phyloP scores from a whole-genome alignment of 805 yeast species.

The Pichia manshurica region DNA sequence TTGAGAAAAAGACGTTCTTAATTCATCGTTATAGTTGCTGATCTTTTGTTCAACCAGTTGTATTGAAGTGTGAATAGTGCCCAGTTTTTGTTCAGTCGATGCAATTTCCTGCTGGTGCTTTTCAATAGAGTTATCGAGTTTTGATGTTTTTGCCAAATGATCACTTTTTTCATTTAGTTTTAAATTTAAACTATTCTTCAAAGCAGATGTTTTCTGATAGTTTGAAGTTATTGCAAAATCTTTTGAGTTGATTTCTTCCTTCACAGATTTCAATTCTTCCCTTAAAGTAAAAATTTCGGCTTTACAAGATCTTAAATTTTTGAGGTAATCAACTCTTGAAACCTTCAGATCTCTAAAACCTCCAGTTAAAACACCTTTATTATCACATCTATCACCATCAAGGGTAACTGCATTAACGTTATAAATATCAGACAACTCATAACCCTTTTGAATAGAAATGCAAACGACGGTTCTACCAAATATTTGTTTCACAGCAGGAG shows the following conservation, averaged over 20 bases:
- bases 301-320: conserved; percentile 47
- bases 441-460: conserved; percentile 59
- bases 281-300: conserved; percentile 40
- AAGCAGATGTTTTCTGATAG: conserved; percentile 38
- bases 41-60: conserved; percentile 35
- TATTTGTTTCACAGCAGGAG: conserved; percentile 67
- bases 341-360: conserved; percentile 70
- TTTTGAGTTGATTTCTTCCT: conserved; percentile 33
- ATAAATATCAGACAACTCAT: conserved; percentile 55
- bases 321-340: conserved; percentile 68
- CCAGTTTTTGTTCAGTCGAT: conserved; percentile 32
- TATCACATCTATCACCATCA: conserved; percentile 87
- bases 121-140: conserved; percentile 36
- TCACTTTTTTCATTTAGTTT: conserved; percentile 39
- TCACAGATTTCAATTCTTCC: conserved; percentile 35
- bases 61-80: conserved; percentile 31
- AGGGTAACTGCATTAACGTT: conserved; percentile 75
- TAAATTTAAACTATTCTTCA: conserved; percentile 38
- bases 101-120: conserved; percentile 40
- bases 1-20: conserved; percentile 47
- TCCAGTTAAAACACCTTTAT: conserved; percentile 80
- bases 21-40: conserved; percentile 43
- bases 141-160: conserved; percentile 37
- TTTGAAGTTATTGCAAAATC: conserved; percentile 49
- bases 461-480: conserved; percentile 81